A percentile compares a stretch with the other conserved stretches of the same genome.
These are phyloP conservation scores for Ligustrum vulgare DNA, from an alignment of 257 asterid genomes.

Conservation along the genomic window DNA sequence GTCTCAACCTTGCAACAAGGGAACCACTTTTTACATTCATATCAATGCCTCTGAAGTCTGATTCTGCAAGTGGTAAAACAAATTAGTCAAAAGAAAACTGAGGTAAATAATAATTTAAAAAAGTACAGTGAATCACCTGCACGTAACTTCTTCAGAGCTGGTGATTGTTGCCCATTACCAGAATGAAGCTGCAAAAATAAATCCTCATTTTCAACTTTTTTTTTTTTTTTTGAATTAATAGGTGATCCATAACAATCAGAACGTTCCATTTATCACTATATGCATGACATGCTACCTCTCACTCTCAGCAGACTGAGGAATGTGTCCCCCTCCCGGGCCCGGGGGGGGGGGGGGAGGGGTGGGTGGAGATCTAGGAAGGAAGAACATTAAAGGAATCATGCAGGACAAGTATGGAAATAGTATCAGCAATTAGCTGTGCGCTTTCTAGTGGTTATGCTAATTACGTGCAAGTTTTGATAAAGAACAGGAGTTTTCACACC, in stretches of 20 bases:
- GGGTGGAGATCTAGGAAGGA: slow-evolving; percentile 4
- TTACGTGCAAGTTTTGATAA: slow-evolving; percentile 1
- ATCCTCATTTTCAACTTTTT: slow-evolving; percentile 13
- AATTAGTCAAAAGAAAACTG: slow-evolving; percentile 27
- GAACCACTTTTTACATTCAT: slow-evolving; percentile 49
- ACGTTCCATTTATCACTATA: not conserved
- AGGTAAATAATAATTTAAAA: slow-evolving; percentile 7
- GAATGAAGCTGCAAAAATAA: slow-evolving; percentile 81
- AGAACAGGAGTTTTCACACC: not conserved
- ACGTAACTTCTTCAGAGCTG: slow-evolving; percentile 70
- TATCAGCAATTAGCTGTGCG: slow-evolving; percentile 3
- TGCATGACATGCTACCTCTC: not conserved
- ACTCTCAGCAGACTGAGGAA: slow-evolving; percentile 9
- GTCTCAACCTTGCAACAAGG: slow-evolving; percentile 73
- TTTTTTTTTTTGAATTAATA: slow-evolving; percentile 10
- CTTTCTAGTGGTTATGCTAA: slow-evolving; percentile 5
- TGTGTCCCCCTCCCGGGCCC: not conserved
- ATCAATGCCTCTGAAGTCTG: slow-evolving; percentile 45
- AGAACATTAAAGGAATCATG: slow-evolving; percentile 9
- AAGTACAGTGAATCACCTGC: slow-evolving; percentile 49
- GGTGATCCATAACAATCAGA: slow-evolving; percentile 12
- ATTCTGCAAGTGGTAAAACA: slow-evolving; percentile 46
- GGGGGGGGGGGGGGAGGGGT: no score
- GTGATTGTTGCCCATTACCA: slow-evolving; percentile 62
- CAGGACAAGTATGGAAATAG: not conserved